Conservation (phyloP, 768 basidiomycete genomes). For the Termitomyces sp. region DNA sequence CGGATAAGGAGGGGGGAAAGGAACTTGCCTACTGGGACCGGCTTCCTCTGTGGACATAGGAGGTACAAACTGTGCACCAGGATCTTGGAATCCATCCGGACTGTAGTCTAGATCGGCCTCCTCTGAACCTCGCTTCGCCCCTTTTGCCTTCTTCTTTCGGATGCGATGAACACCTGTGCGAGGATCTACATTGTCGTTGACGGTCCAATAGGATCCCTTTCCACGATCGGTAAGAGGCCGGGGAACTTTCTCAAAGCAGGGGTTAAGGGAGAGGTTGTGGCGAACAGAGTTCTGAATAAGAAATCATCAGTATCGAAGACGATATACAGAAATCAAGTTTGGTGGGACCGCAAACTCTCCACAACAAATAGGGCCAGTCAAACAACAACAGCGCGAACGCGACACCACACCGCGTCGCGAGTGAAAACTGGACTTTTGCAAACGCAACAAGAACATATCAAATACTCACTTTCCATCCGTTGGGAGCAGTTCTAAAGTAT, state of each 20-base stretch:
- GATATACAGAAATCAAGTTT: constrained; percentile 20
- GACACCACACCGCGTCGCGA: constrained; percentile 29
- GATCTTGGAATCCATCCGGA: constrained; percentile 50
- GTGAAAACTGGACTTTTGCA: constrained; percentile 5
- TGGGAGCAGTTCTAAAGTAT: constrained; percentile 81
- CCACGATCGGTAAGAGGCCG: constrained; percentile 89
- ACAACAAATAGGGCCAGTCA: constrained; percentile 62
- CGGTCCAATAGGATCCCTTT: constrained; percentile 90
- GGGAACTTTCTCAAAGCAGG: constrained; percentile 88
- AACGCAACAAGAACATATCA: neutral
- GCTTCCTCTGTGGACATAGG: constrained; percentile 58
- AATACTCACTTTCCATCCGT: constrained; percentile 83
- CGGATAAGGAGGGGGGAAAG: constrained; percentile 62
- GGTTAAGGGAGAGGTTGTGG: constrained; percentile 86
- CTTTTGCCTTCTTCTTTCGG: constrained; percentile 81
- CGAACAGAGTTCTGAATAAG: constrained; percentile 76
- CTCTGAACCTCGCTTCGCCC: constrained; percentile 45
- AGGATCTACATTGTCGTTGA: constrained; percentile 86
- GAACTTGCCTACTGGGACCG: constrained; percentile 50
- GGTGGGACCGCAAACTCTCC: constrained; percentile 32
- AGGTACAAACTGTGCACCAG: constrained; percentile 50
- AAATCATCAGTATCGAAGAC: constrained; percentile 19
- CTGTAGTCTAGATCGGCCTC: constrained; percentile 67
- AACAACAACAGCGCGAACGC: constrained; percentile 63
- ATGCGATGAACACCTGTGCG: constrained; percentile 86